phyloP scores from a whole-genome alignment of 495 filamentous ascomycete species.

The Bathelium albidoporum region DNA sequence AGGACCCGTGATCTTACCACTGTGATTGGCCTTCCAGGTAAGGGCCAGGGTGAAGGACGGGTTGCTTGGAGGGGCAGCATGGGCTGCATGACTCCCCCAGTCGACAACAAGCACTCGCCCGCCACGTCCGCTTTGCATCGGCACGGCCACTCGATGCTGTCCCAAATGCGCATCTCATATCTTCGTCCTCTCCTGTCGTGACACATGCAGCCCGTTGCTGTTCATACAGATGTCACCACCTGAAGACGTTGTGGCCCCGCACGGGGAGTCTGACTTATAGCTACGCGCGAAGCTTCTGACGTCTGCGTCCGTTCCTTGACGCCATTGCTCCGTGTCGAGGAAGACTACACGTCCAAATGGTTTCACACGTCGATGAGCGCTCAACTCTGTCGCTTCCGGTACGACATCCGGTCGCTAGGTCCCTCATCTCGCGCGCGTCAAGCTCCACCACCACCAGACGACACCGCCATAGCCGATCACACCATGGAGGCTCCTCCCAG shows the following conservation, averaged over 20 bases:
- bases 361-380: conserved; percentile 8
- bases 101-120: conserved; percentile 17
- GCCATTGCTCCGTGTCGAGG: neutral
- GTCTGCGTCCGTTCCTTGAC: neutral
- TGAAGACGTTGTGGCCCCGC: neutral
- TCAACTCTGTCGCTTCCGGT: neutral
- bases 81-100: neutral
- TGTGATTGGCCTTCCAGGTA: neutral
- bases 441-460: conserved; percentile 47
- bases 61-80: neutral
- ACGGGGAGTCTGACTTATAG: neutral
- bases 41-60: neutral
- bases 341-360: conserved; percentile 16
- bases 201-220: neutral
- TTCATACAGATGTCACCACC: neutral
- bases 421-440: conserved; percentile 50
- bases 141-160: neutral
- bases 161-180: conserved; percentile 6
- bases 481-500: conserved; percentile 57
- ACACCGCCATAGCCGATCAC: conserved; percentile 68
- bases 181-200: neutral
- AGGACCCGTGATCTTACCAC: neutral
- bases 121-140: conserved; percentile 8
- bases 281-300: neutral
- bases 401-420: conserved; percentile 19